Evolutionary conservation across 306 rosid species (phyloP), one percentile per base, ranked within the genome.

Genomic region (Rubus idaeus): DNA sequence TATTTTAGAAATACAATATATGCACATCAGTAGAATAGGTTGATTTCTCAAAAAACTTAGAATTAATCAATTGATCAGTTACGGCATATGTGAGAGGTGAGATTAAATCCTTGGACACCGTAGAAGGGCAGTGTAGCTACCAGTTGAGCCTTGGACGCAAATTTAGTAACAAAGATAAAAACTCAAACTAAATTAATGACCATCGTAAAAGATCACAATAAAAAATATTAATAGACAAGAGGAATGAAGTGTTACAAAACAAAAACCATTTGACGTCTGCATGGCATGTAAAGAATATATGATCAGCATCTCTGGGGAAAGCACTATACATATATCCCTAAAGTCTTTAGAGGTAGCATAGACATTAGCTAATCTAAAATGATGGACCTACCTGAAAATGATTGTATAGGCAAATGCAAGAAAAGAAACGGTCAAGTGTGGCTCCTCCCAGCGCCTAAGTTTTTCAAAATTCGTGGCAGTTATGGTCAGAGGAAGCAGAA

Each of bases 401-500:
- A 88, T 56, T 26, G 94, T 84, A 74, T 95, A 92, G 3, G 89
- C 44, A 73, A 88, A 68, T 13, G 84, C 89, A 79, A 92, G 96
- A 87, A 92, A 95, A 37, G 94, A 88, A 26, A 84, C 70, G 47
- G 99, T 92, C 94, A 90, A 56, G 78, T 77, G 86, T 73, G 99
- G 99, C 83, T 89, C 92, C 74, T 95, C 97, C 99, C 99, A 95
- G 69, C 72, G 87, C 83, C 99, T 83, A 70, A 95, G 96, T 81
- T 90, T 89, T 63, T 92, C 90, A 26, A 95, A 81, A 76, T 82
- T 88, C 81, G 74, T 87, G 42, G 75, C 84, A 72, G 82, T 79
- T 75, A 87, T 63, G 73, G 88, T 65, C 73, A 95, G 73, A 68
- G 98, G 98, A 77, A 88, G 69, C 75, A 92, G 10, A 56, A 95